phyloP scores from a whole-genome alignment of 1,284 basidiomycete genomes.

The Ceratobasidium sp. region DNA sequence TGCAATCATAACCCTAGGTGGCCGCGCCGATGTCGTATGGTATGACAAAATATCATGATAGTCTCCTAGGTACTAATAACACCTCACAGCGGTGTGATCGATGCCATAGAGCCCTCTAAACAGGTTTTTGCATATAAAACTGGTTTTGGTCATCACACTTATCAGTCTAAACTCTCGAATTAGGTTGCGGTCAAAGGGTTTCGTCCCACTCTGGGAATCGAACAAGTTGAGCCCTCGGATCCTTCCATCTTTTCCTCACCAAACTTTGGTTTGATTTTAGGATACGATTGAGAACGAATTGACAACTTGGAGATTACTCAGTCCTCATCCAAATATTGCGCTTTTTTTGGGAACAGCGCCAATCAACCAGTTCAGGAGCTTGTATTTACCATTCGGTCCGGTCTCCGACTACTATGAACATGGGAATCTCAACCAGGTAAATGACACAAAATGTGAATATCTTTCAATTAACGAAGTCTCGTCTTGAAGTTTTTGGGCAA shows the following conservation, averaged over 20 bases:
- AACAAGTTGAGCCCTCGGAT: background rate
- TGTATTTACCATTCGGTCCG: background rate
- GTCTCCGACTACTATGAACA: slow-evolving; percentile 25
- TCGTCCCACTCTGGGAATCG: background rate
- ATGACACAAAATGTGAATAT: too few relatives aligned
- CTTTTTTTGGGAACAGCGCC: slow-evolving; percentile 21
- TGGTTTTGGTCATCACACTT: background rate
- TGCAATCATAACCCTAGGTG: background rate
- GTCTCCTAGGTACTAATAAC: background rate
- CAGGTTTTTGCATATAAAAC: background rate
- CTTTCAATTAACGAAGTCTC: background rate
- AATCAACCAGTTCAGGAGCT: slow-evolving; percentile 6
- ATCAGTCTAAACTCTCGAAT: too few relatives aligned
- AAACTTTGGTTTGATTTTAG: too few relatives aligned
- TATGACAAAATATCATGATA: background rate
- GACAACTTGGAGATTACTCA: slow-evolving; percentile 10
- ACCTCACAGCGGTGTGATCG: background rate
- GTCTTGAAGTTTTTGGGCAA: background rate
- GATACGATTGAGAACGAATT: slow-evolving; percentile 20
- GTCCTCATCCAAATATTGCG: slow-evolving; percentile 35
- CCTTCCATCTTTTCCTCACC: too few relatives aligned
- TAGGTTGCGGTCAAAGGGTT: slow-evolving; percentile 31
- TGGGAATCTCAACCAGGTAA: slow-evolving; percentile 15
- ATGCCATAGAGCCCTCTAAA: background rate
- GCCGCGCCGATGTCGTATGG: slow-evolving; percentile 23